Conservation (phyloP, 495 filamentous ascomycete genomes). For the Emericellopsis terricola region DNA sequence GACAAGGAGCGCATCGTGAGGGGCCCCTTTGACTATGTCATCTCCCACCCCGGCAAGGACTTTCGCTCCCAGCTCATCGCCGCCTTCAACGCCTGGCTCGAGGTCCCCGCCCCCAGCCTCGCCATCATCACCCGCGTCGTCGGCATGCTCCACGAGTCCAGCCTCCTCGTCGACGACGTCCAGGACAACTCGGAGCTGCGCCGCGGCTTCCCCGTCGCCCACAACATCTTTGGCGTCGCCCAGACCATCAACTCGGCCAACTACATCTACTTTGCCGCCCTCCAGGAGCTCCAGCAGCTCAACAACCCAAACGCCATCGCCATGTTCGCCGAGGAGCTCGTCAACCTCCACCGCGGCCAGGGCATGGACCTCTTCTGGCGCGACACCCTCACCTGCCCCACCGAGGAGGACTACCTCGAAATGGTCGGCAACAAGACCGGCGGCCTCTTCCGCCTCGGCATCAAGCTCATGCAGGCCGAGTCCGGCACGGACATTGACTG, state of each 20-base stretch:
- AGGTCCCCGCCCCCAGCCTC: slow-evolving; percentile 61
- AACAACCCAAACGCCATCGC: slow-evolving; percentile 49
- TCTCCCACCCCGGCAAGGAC: slow-evolving; percentile 77
- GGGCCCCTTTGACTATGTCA: slow-evolving; percentile 79
- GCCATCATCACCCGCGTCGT: slow-evolving; percentile 75
- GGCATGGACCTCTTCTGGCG: slow-evolving; percentile 98
- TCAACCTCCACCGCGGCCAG: slow-evolving; percentile 90
- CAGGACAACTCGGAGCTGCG: slow-evolving; percentile 73
- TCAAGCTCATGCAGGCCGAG: slow-evolving; percentile 94
- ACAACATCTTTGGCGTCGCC: slow-evolving; percentile 85
- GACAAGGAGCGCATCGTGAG: slow-evolving; percentile 65
- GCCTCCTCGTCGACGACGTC: slow-evolving; percentile 83
- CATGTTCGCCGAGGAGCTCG: slow-evolving; percentile 74
- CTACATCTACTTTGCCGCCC: slow-evolving; percentile 86
- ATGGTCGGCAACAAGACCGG: slow-evolving; percentile 99
- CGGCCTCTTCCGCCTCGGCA: slow-evolving; percentile 80
- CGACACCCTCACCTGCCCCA: slow-evolving; percentile 82
- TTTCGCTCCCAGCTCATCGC: slow-evolving; percentile 69
- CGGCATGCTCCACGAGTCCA: slow-evolving; percentile 87
- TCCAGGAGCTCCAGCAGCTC: slow-evolving; percentile 66
- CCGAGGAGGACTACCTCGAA: slow-evolving; percentile 91
- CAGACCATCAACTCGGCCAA: slow-evolving; percentile 97
- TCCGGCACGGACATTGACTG: slow-evolving; percentile 48
- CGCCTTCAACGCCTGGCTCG: slow-evolving; percentile 80
- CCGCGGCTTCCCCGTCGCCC: slow-evolving; percentile 78